Evolutionary conservation across 345 rosid genomes (phyloP).

Genomic region (Salix caprea): DNA sequence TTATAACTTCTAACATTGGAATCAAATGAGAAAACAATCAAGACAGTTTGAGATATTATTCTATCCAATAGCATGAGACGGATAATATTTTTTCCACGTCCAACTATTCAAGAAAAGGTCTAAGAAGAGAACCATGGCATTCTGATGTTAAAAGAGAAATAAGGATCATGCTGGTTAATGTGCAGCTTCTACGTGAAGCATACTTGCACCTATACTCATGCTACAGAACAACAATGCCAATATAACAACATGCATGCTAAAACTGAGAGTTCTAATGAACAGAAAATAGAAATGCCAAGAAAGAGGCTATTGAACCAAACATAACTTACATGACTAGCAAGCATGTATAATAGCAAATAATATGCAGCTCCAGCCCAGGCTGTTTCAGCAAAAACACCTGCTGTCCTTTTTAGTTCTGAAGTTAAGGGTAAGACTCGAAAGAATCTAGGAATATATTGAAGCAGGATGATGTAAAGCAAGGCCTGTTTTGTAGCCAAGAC

Average conservation of each 20-base stretch:
- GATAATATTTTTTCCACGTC: background rate
- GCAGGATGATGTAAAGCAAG: constrained; percentile 55
- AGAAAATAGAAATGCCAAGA: background rate
- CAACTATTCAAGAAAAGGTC: background rate
- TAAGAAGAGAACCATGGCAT: background rate
- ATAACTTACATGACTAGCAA: constrained; percentile 91
- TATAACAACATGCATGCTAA: background rate
- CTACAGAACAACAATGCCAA: background rate
- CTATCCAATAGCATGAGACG: too few species aligned
- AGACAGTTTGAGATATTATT: too few species aligned
- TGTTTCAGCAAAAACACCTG: constrained; percentile 94
- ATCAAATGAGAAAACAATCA: too few species aligned
- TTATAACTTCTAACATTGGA: too few species aligned
- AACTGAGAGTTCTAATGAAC: background rate
- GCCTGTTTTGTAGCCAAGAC: constrained; percentile 74
- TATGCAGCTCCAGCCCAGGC: constrained; percentile 99
- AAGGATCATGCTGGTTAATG: background rate
- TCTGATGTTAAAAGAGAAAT: background rate
- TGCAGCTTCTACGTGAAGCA: background rate
- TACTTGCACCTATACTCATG: background rate
- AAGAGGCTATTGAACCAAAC: constrained; percentile 5
- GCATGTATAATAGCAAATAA: constrained; percentile 90
- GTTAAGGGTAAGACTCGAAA: constrained; percentile 65
- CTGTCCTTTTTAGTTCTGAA: constrained; percentile 87
- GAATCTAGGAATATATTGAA: constrained; percentile 72